A percentile compares a stretch with the other conserved stretches of the same genome.
Evolutionary conservation across 2,329 filamentous ascomycete genomes (phyloP).

Genomic region (Rasamsonia emersonii): DNA sequence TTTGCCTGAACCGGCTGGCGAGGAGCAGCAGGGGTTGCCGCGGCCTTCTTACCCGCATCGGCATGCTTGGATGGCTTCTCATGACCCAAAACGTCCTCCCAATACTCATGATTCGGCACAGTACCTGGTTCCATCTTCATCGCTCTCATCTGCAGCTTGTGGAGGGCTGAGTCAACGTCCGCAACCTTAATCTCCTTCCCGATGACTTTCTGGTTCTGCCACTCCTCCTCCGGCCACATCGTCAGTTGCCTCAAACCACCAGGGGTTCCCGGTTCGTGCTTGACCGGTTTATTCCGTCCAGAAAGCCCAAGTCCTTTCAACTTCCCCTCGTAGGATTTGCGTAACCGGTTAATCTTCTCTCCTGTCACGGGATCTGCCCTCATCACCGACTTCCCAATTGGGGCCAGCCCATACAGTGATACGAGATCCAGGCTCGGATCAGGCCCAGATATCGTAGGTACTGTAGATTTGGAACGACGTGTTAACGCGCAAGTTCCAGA

Average conservation of each 20-base stretch:
- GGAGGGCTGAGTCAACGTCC: slow-evolving; percentile 32
- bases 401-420: slow-evolving; percentile 48
- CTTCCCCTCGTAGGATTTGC: slow-evolving; percentile 47
- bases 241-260: slow-evolving; percentile 34
- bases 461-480: slow-evolving; percentile 27
- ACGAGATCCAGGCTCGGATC: slow-evolving; percentile 52
- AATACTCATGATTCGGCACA: slow-evolving; percentile 38
- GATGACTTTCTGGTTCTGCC: slow-evolving; percentile 41
- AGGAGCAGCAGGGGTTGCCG: slow-evolving; percentile 14
- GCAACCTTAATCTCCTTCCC: slow-evolving; percentile 39
- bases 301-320: slow-evolving; percentile 39
- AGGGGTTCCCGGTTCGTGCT: slow-evolving; percentile 31
- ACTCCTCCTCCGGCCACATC: slow-evolving; percentile 44
- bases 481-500: slow-evolving; percentile 35
- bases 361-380: slow-evolving; percentile 53
- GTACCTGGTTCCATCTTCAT: slow-evolving; percentile 41
- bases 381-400: slow-evolving; percentile 50
- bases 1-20: slow-evolving; percentile 20
- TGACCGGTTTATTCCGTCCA: slow-evolving; percentile 41
- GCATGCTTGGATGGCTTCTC: slow-evolving; percentile 35
- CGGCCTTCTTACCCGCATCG: slow-evolving; percentile 23
- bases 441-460: slow-evolving; percentile 44
- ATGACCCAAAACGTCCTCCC: slow-evolving; percentile 41
- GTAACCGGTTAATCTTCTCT: slow-evolving; percentile 56
- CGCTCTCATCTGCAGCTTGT: slow-evolving; percentile 33